phyloP scores from a whole-genome alignment of 148 eudicot species.

The Oxyria digyna region DNA sequence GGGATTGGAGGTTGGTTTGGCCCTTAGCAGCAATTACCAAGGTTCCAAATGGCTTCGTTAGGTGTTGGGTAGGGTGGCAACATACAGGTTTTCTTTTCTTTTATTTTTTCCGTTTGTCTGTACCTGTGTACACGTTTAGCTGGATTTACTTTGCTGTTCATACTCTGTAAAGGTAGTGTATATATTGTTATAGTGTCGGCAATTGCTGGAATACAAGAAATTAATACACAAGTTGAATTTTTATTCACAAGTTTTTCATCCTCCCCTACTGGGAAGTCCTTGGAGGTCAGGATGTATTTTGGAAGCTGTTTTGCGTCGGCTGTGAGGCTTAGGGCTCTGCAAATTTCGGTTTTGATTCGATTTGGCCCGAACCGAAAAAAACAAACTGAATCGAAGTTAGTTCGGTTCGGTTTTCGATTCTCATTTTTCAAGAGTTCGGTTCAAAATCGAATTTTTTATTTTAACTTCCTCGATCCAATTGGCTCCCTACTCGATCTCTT shows the following conservation, averaged over 20 bases:
- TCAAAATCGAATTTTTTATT: no score
- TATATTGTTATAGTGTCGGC: not conserved
- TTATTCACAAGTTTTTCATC: not conserved
- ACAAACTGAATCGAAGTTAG: no score
- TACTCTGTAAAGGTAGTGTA: slow-evolving; percentile 5
- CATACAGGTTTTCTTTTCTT: not conserved
- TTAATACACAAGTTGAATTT: slow-evolving; percentile 1
- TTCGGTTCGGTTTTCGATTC: no score
- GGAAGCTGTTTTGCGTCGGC: no score
- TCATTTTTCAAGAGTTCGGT: no score
- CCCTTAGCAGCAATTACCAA: not conserved
- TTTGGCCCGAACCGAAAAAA: no score
- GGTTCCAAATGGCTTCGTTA: slow-evolving; percentile 2
- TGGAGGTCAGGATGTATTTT: no score
- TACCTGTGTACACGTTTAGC: not conserved
- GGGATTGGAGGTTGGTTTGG: not conserved
- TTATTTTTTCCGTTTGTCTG: not conserved
- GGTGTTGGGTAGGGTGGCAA: not conserved
- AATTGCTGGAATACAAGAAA: not conserved
- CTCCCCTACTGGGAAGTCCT: no score
- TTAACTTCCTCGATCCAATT: no score
- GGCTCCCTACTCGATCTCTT: no score
- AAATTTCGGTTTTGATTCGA: no score
- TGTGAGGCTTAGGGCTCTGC: no score
- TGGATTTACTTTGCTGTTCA: not conserved